Conservation (phyloP, 495 filamentous ascomycete species). For the Cladorrhinum samala region DNA sequence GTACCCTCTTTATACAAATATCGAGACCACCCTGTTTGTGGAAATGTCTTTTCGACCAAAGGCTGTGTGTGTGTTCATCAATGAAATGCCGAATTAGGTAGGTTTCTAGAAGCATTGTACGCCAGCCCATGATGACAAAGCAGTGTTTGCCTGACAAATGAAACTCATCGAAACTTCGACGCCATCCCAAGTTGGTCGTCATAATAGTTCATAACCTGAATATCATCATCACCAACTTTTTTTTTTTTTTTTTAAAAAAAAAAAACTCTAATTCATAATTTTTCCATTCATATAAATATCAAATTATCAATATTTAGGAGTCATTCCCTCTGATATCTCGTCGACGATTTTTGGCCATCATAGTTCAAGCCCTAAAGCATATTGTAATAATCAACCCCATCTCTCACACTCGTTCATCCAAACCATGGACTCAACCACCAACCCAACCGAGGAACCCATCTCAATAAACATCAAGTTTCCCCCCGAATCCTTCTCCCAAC, state of each 20-base stretch:
- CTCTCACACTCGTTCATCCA: background rate
- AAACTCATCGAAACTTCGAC: slow-evolving; percentile 1
- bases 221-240: background rate
- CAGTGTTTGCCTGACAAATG: background rate
- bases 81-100: background rate
- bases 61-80: background rate
- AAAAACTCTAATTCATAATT: background rate
- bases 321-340: too few species aligned
- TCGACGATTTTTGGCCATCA: too few species aligned
- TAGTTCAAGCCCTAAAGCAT: too few species aligned
- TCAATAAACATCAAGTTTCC: slow-evolving; percentile 26
- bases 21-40: too few species aligned
- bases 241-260: background rate
- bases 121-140: slow-evolving; percentile 6
- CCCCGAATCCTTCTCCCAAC: slow-evolving; percentile 19
- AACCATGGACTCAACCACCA: background rate
- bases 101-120: background rate
- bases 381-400: background rate
- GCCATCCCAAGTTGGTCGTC: background rate
- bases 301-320: too few species aligned
- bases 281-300: background rate
- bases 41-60: background rate
- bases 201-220: background rate
- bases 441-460: too few species aligned
- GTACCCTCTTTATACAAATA: background rate